Conservation (phyloP, 495 filamentous ascomycete species). For the Saxophila tyrrhenica region DNA sequence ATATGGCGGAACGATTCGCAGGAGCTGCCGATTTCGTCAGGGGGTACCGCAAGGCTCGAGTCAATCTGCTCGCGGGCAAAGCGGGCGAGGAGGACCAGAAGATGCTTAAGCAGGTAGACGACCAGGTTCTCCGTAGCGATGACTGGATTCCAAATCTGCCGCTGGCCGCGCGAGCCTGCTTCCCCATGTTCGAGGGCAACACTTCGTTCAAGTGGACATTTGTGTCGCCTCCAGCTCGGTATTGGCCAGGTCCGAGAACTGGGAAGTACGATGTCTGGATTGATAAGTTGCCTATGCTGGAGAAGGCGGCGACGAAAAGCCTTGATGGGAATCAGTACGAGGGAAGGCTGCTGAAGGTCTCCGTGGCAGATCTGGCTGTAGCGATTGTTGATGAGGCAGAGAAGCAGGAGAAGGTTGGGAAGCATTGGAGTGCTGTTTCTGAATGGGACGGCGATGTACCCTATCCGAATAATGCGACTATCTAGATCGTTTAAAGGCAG, state of each 20-base stretch:
- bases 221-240: conserved; percentile 19
- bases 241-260: conserved; percentile 22
- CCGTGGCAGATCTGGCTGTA: conserved; percentile 23
- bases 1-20: conserved; percentile 25
- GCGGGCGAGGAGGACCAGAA: conserved; percentile 5
- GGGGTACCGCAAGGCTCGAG: conserved; percentile 20
- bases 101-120: conserved; percentile 17
- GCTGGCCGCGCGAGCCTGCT: conserved; percentile 21
- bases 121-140: conserved; percentile 6
- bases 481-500: background rate
- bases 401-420: conserved; percentile 18
- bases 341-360: conserved; percentile 21
- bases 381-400: conserved; percentile 27
- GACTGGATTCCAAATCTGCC: conserved; percentile 21
- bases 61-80: conserved; percentile 8
- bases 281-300: conserved; percentile 19
- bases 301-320: conserved; percentile 10
- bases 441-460: conserved; percentile 4
- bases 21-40: conserved; percentile 13
- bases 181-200: conserved; percentile 25
- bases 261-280: conserved; percentile 22
- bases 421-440: conserved; percentile 25
- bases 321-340: conserved; percentile 16
- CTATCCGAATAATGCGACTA: background rate
- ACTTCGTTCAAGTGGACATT: conserved; percentile 21